Percentiles rank a stretch among this genome's conserved stretches.
Evolutionary conservation across 352 stramenopile genomes (phyloP).

Genomic region (Phytophthora quininea): DNA sequence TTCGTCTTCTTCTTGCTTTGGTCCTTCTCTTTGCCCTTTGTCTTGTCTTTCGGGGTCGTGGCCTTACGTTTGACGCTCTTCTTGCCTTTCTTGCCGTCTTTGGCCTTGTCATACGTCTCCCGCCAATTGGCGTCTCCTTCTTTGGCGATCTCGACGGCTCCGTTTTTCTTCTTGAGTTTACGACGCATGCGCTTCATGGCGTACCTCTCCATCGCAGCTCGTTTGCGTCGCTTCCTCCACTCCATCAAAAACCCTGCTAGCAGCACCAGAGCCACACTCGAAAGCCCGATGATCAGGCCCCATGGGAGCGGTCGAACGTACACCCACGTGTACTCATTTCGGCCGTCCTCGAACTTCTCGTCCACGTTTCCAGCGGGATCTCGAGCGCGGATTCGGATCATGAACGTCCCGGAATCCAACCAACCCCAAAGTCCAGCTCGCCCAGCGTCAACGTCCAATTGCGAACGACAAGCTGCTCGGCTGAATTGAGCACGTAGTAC

Average conservation of each 20-base stretch:
- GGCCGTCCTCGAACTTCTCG: constrained; percentile 65
- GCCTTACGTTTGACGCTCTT: constrained; percentile 28
- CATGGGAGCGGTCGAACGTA: constrained; percentile 92
- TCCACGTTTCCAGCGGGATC: constrained; percentile 95
- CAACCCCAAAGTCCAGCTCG: constrained; percentile 52
- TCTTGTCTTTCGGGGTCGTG: constrained; percentile 13
- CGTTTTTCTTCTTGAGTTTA: constrained; percentile 92
- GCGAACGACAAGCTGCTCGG: constrained; percentile 85
- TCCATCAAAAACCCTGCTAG: constrained; percentile 88
- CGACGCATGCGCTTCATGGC: constrained; percentile 94
- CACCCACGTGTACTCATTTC: constrained; percentile 93
- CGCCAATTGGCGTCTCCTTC: constrained; percentile 76
- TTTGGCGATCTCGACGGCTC: constrained; percentile 82
- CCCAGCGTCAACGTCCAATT: constrained; percentile 71
- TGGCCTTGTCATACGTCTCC: constrained; percentile 71
- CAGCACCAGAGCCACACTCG: constrained; percentile 77
- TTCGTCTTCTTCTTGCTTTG: constrained; percentile 12
- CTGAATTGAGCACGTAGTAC: constrained; percentile 90
- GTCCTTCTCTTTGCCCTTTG: constrained; percentile 22
- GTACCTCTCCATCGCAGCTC: constrained; percentile 92
- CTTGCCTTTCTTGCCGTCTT: constrained; percentile 61
- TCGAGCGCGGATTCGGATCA: constrained; percentile 88
- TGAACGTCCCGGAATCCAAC: constrained; percentile 89
- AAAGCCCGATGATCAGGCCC: constrained; percentile 84
- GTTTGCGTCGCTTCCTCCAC: constrained; percentile 91